Evolutionary conservation across 495 filamentous ascomycete genomes (phyloP).

Genomic region (Penicillium odoratum): DNA sequence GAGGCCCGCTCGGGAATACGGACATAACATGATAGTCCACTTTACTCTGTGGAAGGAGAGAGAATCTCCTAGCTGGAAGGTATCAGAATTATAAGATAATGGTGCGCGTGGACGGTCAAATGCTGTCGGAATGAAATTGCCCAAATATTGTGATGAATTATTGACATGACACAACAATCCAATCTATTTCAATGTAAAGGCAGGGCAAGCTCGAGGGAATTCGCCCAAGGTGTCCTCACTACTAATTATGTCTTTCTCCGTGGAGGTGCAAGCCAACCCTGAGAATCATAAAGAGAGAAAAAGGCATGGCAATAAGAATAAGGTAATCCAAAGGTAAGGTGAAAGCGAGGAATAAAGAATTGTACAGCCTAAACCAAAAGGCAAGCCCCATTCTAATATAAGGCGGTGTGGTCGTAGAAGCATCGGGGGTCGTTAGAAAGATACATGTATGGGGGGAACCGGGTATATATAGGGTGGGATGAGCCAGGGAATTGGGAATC

Average conservation of each 20-base stretch:
- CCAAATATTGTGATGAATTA: not conserved
- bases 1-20: slow-evolving; percentile 20
- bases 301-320: not conserved
- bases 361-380: slow-evolving; percentile 18
- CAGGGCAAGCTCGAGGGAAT: slow-evolving; percentile 13
- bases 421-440: slow-evolving; percentile 18
- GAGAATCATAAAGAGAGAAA: not conserved
- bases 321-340: not conserved
- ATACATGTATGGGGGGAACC: slow-evolving; percentile 12
- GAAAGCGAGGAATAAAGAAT: not conserved
- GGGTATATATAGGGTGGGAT: not conserved
- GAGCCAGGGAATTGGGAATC: not conserved
- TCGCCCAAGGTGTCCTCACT: slow-evolving; percentile 7
- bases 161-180: not conserved
- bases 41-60: too few relatives aligned
- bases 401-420: slow-evolving; percentile 9
- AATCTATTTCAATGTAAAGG: slow-evolving; percentile 18
- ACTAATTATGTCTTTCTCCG: slow-evolving; percentile 12
- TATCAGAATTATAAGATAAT: too few relatives aligned
- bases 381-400: not conserved
- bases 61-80: too few relatives aligned
- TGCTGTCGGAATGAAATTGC: too few relatives aligned
- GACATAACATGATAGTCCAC: not conserved
- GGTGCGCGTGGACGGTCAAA: too few relatives aligned
- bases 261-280: not conserved